Base-by-base conservation (phyloP, 805 yeast species). In the Myxozyma vanderwaltii region DNA sequence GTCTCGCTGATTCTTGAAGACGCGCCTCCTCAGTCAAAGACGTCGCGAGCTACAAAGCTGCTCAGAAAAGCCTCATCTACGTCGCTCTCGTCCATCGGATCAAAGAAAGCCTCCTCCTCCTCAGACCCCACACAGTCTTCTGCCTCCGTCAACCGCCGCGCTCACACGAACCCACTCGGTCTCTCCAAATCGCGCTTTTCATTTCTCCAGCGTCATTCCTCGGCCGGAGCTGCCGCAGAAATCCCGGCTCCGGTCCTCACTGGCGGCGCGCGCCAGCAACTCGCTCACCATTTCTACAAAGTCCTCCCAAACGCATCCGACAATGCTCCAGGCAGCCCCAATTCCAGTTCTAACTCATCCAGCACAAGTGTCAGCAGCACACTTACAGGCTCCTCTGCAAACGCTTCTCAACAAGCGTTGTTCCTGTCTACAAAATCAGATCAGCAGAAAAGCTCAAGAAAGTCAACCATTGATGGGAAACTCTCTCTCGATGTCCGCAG, bases 361-460 rank as follows among this genome's bases (percentile, higher is more conserved):
- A 51, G 44, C 17, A 53, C 61, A n/a, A 58, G 62, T 27, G 15
- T 54, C 23, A 54, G 51, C 58, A 49, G 52, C 31, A 53, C 64
- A 4, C 57, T 51, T 15, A 46, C 56, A 7, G 38, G 33, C 26
- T 45, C 54, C 13, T 50, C 58, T 4, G 54, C 56, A 6, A 53
- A 29, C 21, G n/a, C 43, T 2, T 40, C 59, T 1, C 60, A 52
- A 19, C 58, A 17, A 26, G 52, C 53, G 15, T 10, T 47, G 6
- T 54, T 54, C 17, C 23, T 40, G 8, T 31, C 50, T 4, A 13
- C 56, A 15, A 45, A 39, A 26, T 39, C 44, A 2, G 57, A 40
- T 19, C 13, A 21, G 19, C 47, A 40, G 6, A 13, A 39, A 35
- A 36, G 24, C 17, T 10, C 55, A 12, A 39, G 56, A 40, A 54